Evolutionary conservation across 345 rosid species (phyloP).

Genomic region (Arabidopsis suecica): DNA sequence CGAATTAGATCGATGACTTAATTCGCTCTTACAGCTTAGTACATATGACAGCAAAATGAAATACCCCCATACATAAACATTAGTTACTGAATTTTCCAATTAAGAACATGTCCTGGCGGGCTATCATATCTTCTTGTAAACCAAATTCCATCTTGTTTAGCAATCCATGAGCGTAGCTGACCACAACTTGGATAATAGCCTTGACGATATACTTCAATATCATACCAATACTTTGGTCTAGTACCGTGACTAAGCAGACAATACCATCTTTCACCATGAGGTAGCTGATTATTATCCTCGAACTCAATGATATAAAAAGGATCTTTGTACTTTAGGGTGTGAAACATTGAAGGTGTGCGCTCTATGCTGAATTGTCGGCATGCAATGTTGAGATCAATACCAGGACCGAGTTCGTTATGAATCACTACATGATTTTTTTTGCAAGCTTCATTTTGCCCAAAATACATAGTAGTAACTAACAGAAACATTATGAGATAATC

Average conservation of each 20-base stretch:
- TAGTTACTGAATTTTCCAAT: background rate
- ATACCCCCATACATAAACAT: background rate
- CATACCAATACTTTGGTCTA: background rate
- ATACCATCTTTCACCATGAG: background rate
- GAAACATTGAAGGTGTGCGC: background rate
- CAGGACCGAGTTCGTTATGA: background rate
- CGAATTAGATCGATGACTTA: background rate
- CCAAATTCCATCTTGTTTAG: background rate
- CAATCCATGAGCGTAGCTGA: constrained; percentile 14
- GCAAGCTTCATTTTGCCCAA: constrained; percentile 22
- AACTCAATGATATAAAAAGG: background rate
- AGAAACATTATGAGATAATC: background rate
- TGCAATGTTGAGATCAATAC: background rate
- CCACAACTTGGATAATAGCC: background rate
- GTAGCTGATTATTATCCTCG: background rate
- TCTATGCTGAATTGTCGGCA: background rate
- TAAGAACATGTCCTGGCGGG: background rate
- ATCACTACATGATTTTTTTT: constrained; percentile 10
- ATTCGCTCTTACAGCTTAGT: background rate
- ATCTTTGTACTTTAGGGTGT: background rate
- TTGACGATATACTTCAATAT: constrained; percentile 10
- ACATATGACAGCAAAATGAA: background rate
- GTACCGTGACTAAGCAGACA: constrained; percentile 7
- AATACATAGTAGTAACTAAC: background rate
- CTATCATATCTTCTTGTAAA: background rate